Evolutionary conservation across 345 rosid genomes (phyloP).

Genomic region (Isatis tinctoria): DNA sequence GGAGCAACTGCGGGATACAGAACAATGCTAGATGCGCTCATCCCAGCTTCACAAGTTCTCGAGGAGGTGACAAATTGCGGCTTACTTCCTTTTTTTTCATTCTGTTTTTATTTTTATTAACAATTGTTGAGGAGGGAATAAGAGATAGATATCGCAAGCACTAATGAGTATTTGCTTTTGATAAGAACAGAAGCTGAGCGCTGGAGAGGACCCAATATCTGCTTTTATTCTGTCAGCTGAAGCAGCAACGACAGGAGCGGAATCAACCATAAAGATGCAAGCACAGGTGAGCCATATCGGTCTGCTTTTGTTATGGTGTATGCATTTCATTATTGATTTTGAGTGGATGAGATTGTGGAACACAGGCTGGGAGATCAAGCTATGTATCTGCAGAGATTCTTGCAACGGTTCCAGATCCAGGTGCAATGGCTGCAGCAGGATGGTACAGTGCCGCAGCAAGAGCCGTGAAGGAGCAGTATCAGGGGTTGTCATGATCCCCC

Average conservation of each 20-base stretch:
- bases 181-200: slow-evolving; percentile 58
- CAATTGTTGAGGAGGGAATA: background rate
- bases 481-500: slow-evolving; percentile 17
- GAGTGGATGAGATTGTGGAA: slow-evolving; percentile 5
- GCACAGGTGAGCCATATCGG: slow-evolving; percentile 64
- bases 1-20: slow-evolving; percentile 93
- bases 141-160: background rate
- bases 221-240: slow-evolving; percentile 76
- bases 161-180: slow-evolving; percentile 12
- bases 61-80: slow-evolving; percentile 49
- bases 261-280: slow-evolving; percentile 77
- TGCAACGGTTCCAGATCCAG: slow-evolving; percentile 79
- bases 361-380: slow-evolving; percentile 84
- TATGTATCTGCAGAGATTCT: slow-evolving; percentile 62
- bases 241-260: slow-evolving; percentile 84
- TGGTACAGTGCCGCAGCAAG: slow-evolving; percentile 95
- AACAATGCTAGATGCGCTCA: slow-evolving; percentile 88
- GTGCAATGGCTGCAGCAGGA: slow-evolving; percentile 87
- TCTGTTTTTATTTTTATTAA: no score
- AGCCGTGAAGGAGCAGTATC: slow-evolving; percentile 53
- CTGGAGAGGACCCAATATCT: slow-evolving; percentile 62
- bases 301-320: background rate
- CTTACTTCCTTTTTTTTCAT: background rate
- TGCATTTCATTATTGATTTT: background rate
- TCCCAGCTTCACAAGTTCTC: slow-evolving; percentile 81